These are phyloP conservation scores for Lichtheimia ornata DNA, from an alignment of 371 early-diverging fungal genomes.

Conservation along the genomic window DNA sequence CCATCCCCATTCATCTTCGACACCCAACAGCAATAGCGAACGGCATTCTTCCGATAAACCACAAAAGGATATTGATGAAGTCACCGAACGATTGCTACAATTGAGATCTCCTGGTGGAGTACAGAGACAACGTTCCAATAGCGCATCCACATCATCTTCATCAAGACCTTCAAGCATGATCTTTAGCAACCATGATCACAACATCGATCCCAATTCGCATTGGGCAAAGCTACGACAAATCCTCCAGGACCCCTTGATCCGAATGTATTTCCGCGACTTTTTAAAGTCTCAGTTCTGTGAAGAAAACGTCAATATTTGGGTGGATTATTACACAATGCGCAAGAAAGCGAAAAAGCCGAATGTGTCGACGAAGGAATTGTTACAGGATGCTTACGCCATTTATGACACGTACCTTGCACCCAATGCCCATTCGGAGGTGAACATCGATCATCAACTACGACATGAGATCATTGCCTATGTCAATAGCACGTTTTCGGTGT, in stretches of 20 bases:
- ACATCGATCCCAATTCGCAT: conserved; percentile 10
- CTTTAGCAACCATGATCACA: background rate
- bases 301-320: conserved; percentile 61
- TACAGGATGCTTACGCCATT: conserved; percentile 62
- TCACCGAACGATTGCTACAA: conserved; percentile 15
- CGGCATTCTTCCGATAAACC: background rate
- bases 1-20: too few relatives aligned
- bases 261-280: conserved; percentile 64
- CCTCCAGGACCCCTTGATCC: conserved; percentile 53
- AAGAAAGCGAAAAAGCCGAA: conserved; percentile 16
- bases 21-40: background rate
- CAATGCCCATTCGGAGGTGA: conserved; percentile 56
- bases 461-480: conserved; percentile 34
- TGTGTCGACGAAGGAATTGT: conserved; percentile 35
- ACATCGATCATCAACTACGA: conserved; percentile 50
- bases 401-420: conserved; percentile 62
- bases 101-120: conserved; percentile 12
- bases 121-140: background rate
- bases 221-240: conserved; percentile 51
- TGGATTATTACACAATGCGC: conserved; percentile 46
- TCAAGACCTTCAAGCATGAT: conserved; percentile 16
- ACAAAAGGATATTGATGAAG: conserved; percentile 15
- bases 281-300: conserved; percentile 59
- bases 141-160: conserved; percentile 1
- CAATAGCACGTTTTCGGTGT: conserved; percentile 16